Conservation (phyloP, 2,329 filamentous ascomycete species). For the Aureobasidium sp. region DNA sequence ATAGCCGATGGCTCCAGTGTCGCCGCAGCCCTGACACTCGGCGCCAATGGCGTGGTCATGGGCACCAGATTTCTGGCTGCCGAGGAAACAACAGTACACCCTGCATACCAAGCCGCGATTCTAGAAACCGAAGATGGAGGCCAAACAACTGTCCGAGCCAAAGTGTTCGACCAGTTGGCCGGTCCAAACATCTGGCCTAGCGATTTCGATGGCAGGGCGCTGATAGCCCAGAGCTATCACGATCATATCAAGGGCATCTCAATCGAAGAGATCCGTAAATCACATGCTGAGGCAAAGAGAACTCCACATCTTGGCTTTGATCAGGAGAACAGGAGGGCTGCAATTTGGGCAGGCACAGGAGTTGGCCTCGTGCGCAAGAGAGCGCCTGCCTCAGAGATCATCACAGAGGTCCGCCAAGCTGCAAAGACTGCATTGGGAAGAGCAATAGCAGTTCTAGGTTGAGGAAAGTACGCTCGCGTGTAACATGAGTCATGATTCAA, state of each 20-base stretch:
- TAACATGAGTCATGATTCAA: neutral
- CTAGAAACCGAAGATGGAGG: constrained; percentile 45
- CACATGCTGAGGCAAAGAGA: constrained; percentile 37
- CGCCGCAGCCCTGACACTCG: constrained; percentile 46
- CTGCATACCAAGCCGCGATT: constrained; percentile 41
- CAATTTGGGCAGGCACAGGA: constrained; percentile 55
- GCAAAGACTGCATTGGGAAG: neutral
- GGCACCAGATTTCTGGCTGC: constrained; percentile 57
- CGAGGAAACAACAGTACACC: constrained; percentile 38
- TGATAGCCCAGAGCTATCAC: constrained; percentile 48
- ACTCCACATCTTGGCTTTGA: constrained; percentile 41
- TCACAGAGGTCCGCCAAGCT: constrained; percentile 30
- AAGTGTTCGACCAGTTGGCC: constrained; percentile 46
- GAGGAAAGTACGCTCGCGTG: neutral
- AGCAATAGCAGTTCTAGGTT: neutral
- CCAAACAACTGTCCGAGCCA: constrained; percentile 42
- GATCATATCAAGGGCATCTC: constrained; percentile 33
- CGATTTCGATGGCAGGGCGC: constrained; percentile 49
- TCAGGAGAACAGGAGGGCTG: constrained; percentile 44
- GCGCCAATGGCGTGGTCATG: constrained; percentile 48
- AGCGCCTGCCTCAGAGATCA: constrained; percentile 45
- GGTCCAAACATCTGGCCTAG: constrained; percentile 53
- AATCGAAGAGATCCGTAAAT: constrained; percentile 35
- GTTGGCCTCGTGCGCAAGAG: constrained; percentile 51
- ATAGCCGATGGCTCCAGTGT: constrained; percentile 49